A percentile compares a stretch with the other conserved stretches of the same genome.
These are phyloP conservation scores for Chaetothyriales sp. DNA, from an alignment of 2,329 filamentous ascomycete genomes.

Conservation along the genomic window DNA sequence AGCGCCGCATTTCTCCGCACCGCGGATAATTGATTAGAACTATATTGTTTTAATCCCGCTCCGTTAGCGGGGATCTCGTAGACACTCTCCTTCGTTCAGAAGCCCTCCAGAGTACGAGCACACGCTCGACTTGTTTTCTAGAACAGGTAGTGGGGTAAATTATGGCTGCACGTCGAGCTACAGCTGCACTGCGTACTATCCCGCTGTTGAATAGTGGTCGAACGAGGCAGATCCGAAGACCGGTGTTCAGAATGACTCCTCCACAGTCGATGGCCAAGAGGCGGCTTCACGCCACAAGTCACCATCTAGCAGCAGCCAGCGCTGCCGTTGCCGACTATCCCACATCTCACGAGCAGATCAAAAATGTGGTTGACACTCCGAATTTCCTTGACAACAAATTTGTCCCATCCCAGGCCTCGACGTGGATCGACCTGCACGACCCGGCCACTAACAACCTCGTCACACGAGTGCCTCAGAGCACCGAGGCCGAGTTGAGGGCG, in stretches of 20 bases:
- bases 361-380: constrained; percentile 42
- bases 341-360: constrained; percentile 42
- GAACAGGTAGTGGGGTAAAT: not conserved
- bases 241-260: constrained; percentile 14
- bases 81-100: no score
- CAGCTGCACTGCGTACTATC: not conserved
- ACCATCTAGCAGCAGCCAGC: constrained; percentile 39
- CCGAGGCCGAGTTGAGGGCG: constrained; percentile 48
- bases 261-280: constrained; percentile 13
- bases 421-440: constrained; percentile 53
- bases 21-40: no score
- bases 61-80: no score
- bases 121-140: no score
- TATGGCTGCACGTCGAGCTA: not conserved
- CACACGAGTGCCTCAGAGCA: constrained; percentile 51
- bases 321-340: constrained; percentile 40
- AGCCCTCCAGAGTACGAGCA: no score
- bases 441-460: constrained; percentile 55
- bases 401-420: constrained; percentile 41
- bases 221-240: not conserved
- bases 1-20: no score
- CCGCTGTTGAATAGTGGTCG: not conserved
- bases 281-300: constrained; percentile 41
- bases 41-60: no score
- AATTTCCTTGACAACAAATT: constrained; percentile 55